These are phyloP conservation scores for Globisporangium lucens DNA, from an alignment of 352 stramenopile genomes.

Conservation along the genomic window DNA sequence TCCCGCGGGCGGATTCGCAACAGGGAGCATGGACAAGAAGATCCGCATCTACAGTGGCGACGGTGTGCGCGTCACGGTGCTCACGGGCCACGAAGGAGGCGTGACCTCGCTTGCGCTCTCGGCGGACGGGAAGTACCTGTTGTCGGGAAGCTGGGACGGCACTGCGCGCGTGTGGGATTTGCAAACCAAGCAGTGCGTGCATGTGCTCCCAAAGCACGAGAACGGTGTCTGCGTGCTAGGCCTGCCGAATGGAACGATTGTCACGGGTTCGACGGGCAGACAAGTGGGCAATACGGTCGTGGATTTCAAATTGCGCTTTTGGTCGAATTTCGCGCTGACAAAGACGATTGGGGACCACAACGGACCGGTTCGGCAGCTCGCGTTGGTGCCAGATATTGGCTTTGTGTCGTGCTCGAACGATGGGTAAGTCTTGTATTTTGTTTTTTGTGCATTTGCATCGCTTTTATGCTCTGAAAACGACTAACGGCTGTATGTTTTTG, in stretches of 20 bases:
- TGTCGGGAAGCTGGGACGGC: conserved; percentile 84
- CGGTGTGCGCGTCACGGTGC: conserved; percentile 33
- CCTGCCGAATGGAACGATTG: conserved; percentile 53
- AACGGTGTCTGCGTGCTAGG: conserved; percentile 82
- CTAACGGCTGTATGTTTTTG: neutral
- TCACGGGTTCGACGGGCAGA: conserved; percentile 73
- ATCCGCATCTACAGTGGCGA: conserved; percentile 63
- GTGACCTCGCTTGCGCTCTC: conserved; percentile 70
- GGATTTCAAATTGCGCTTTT: conserved; percentile 80
- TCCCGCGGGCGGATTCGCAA: conserved; percentile 54
- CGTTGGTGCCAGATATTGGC: conserved; percentile 55
- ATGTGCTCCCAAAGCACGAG: conserved; percentile 64
- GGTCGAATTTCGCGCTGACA: conserved; percentile 43
- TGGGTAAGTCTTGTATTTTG: conserved; percentile 26
- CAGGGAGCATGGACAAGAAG: conserved; percentile 78
- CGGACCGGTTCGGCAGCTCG: conserved; percentile 72
- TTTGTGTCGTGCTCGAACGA: conserved; percentile 88
- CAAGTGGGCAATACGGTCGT: conserved; percentile 76
- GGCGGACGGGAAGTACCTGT: conserved; percentile 32
- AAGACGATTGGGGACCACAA: conserved; percentile 64
- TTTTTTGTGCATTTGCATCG: neutral
- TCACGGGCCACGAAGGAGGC: conserved; percentile 68
- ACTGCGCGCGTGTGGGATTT: conserved; percentile 76
- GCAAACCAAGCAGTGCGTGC: conserved; percentile 40
- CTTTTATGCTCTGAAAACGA: neutral